These are phyloP conservation scores for Sugiyamaella valdiviana DNA, from an alignment of 805 yeast genomes.

Conservation along the genomic window DNA sequence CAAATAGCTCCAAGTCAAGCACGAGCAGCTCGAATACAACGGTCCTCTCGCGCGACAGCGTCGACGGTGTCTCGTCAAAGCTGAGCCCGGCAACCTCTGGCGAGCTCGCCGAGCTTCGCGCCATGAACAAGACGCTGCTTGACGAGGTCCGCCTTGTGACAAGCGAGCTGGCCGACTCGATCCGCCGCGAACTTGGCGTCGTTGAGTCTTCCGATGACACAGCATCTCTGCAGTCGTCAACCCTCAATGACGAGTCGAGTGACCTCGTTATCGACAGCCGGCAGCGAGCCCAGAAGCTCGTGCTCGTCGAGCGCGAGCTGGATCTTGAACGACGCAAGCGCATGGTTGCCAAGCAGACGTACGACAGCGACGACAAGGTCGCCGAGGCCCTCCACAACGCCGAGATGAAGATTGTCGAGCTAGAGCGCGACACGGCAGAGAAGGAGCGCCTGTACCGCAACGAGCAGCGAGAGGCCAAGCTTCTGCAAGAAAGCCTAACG, in stretches of 20 bases:
- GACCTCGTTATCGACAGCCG: slow-evolving; percentile 5
- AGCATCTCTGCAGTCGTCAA: neutral
- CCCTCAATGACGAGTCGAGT: neutral
- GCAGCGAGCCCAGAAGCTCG: slow-evolving; percentile 19
- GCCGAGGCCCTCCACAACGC: slow-evolving; percentile 5
- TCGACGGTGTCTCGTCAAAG: no score
- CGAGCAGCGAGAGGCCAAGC: slow-evolving; percentile 20
- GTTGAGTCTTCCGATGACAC: neutral
- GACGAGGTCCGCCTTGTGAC: slow-evolving; percentile 33
- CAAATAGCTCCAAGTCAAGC: neutral
- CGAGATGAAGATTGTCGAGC: slow-evolving; percentile 20
- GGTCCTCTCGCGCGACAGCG: no score
- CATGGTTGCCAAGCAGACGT: slow-evolving; percentile 20
- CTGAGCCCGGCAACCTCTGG: neutral
- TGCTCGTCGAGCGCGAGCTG: slow-evolving; percentile 27
- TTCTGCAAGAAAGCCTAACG: slow-evolving; percentile 25
- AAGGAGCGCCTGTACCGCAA: slow-evolving; percentile 19
- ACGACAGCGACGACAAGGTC: slow-evolving; percentile 8
- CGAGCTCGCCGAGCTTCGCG: slow-evolving; percentile 15
- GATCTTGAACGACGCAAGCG: slow-evolving; percentile 31
- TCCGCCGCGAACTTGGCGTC: slow-evolving; percentile 32
- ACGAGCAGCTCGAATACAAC: neutral
- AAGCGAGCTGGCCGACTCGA: slow-evolving; percentile 33
- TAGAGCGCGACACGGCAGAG: slow-evolving; percentile 28
- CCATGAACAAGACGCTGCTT: slow-evolving; percentile 22